These are phyloP conservation scores for Biscogniauxia marginata DNA, from an alignment of 2,329 filamentous ascomycete genomes.

Conservation along the genomic window DNA sequence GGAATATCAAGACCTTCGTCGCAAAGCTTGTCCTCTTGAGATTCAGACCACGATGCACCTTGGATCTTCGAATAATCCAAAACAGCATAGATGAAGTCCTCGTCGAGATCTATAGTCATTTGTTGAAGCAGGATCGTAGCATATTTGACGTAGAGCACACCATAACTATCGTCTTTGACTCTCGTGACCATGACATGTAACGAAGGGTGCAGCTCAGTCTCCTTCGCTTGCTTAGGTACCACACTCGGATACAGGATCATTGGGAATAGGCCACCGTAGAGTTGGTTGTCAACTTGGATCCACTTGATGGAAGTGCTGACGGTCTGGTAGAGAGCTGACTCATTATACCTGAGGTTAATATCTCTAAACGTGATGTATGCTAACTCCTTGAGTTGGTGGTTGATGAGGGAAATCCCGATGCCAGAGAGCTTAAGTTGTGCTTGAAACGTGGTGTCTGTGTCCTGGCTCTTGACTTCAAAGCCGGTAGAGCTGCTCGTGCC, in stretches of 20 bases:
- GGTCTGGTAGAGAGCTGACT: constrained; percentile 92
- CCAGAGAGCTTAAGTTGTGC: constrained; percentile 87
- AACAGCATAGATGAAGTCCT: constrained; percentile 96
- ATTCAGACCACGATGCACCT: constrained; percentile 80
- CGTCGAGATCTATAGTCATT: constrained; percentile 96
- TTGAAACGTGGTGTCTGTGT: constrained; percentile 83
- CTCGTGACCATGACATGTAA: constrained; percentile 87
- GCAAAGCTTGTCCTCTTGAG: constrained; percentile 78
- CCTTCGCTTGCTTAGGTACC: constrained; percentile 92
- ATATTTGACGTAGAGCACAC: constrained; percentile 98
- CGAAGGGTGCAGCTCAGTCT: constrained; percentile 94
- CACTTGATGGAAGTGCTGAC: constrained; percentile 90
- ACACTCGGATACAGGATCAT: constrained; percentile 97
- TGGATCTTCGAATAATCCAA: constrained; percentile 93
- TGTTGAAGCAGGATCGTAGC: constrained; percentile 91
- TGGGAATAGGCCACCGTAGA: constrained; percentile 97
- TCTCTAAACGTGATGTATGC: constrained; percentile 93
- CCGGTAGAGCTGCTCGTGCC: constrained; percentile 59
- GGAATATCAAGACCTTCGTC: constrained; percentile 90
- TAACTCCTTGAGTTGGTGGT: constrained; percentile 85
- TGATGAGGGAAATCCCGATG: constrained; percentile 90
- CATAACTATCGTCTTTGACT: constrained; percentile 98
- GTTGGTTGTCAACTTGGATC: constrained; percentile 98
- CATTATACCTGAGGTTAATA: constrained; percentile 85
- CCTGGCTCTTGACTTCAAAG: constrained; percentile 92